Conservation (phyloP, 169 alveolate genomes). For the Cryptosporidium felis region DNA sequence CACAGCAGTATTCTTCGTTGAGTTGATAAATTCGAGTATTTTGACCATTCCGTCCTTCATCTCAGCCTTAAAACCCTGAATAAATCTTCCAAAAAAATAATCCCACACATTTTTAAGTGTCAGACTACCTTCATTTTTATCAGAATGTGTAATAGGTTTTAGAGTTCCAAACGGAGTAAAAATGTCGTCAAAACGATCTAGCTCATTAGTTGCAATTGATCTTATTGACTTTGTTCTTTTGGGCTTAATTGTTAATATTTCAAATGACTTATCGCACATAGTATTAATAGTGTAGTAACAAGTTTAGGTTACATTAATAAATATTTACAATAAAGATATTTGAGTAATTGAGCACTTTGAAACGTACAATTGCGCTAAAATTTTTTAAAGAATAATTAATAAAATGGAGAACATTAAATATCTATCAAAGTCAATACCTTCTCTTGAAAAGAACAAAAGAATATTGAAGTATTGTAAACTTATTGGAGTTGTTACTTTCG, state of each 20-base stretch:
- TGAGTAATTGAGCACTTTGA: background rate
- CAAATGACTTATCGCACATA: slow-evolving; percentile 18
- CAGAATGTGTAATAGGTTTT: background rate
- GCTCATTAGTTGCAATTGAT: background rate
- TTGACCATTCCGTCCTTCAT: slow-evolving; percentile 26
- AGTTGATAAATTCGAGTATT: slow-evolving; percentile 16
- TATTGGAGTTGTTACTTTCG: background rate
- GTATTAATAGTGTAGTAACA: too few species aligned
- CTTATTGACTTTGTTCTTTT: background rate
- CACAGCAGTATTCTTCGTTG: background rate
- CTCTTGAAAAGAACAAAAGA: slow-evolving; percentile 21
- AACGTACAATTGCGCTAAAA: background rate
- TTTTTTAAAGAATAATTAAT: too few species aligned
- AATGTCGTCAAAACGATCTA: background rate
- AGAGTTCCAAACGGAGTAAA: slow-evolving; percentile 40
- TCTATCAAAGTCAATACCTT: background rate
- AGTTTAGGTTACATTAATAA: too few species aligned
- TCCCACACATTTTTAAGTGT: slow-evolving; percentile 23
- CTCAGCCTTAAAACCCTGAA: background rate
- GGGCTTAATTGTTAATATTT: background rate
- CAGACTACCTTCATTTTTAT: background rate
- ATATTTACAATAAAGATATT: background rate
- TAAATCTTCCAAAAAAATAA: slow-evolving; percentile 10
- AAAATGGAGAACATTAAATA: background rate
- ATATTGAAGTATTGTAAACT: slow-evolving; percentile 33